Evolutionary conservation across 2,329 filamentous ascomycete genomes (phyloP).

Genomic region (Lachnellula cervina): DNA sequence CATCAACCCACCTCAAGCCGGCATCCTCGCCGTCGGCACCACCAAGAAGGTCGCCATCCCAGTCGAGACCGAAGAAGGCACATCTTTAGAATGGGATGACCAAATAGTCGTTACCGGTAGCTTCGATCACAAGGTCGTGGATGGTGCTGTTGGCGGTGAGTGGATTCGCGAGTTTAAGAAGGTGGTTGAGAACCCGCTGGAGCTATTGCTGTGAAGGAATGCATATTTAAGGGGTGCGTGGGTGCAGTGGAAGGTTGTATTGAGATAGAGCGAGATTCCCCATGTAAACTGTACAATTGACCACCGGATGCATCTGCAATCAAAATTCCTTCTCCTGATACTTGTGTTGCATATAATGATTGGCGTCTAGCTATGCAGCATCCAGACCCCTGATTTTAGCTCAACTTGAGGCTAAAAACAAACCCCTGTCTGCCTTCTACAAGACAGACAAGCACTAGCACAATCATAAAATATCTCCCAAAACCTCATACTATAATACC

Average conservation of each 20-base stretch:
- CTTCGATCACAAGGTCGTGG: conserved; percentile 99
- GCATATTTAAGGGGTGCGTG: not conserved
- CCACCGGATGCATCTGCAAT: conserved; percentile 6
- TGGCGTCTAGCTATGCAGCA: not conserved
- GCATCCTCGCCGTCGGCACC: conserved; percentile 90
- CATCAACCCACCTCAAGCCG: conserved; percentile 97
- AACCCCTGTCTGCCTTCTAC: not conserved
- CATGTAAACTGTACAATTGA: conserved; percentile 13
- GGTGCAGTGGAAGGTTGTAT: conserved; percentile 2
- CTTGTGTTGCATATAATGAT: not conserved
- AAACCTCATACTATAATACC: too few relatives aligned
- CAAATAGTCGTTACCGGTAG: conserved; percentile 92
- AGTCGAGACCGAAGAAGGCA: conserved; percentile 77
- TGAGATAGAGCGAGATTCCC: conserved; percentile 11
- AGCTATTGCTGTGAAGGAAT: conserved; percentile 70
- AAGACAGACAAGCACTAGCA: too few relatives aligned
- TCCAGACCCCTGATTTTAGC: not conserved
- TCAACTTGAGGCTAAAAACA: not conserved
- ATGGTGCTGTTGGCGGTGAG: conserved; percentile 92
- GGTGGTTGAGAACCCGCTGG: conserved; percentile 93
- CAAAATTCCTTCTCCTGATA: not conserved
- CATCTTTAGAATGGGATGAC: conserved; percentile 82
- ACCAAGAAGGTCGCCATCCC: conserved; percentile 93
- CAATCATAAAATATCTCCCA: too few relatives aligned
- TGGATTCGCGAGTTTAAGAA: conserved; percentile 98